Evolutionary conservation across 257 asterid genomes (phyloP).

Genomic region (Prunella vulgaris): DNA sequence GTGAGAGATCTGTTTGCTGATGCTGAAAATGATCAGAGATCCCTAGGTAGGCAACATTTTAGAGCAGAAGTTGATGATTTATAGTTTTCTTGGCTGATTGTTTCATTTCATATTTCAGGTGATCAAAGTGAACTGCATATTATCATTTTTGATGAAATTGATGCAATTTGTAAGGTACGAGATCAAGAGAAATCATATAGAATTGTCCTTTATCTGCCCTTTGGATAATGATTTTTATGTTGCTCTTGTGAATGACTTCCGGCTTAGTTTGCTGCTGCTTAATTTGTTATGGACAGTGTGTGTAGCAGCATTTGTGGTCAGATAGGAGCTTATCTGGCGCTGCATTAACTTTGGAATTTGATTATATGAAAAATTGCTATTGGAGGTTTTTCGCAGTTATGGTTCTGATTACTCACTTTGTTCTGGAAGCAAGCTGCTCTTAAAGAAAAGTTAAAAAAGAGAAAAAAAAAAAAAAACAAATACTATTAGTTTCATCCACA

Average conservation of each 20-base stretch:
- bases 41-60: constrained; percentile 50
- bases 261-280: neutral
- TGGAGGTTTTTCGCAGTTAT: neutral
- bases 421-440: neutral
- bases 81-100: constrained; percentile 18
- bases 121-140: constrained; percentile 97
- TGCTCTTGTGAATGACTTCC: constrained; percentile 15
- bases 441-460: neutral
- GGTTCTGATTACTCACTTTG: constrained; percentile 16
- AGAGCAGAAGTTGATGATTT: constrained; percentile 5
- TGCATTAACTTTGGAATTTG: neutral
- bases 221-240: constrained; percentile 4
- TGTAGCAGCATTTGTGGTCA: neutral
- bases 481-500: neutral
- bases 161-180: constrained; percentile 97
- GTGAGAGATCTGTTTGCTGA: constrained; percentile 98
- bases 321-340: constrained; percentile 5
- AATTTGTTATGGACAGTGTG: neutral
- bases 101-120: constrained; percentile 53
- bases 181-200: constrained; percentile 8
- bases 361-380: constrained; percentile 2
- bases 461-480: neutral
- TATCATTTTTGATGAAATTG: constrained; percentile 97
- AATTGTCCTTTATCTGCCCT: neutral
- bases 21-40: constrained; percentile 95